Conservation (phyloP, 2,329 filamentous ascomycete genomes). For the Hypoxylon sp. region DNA sequence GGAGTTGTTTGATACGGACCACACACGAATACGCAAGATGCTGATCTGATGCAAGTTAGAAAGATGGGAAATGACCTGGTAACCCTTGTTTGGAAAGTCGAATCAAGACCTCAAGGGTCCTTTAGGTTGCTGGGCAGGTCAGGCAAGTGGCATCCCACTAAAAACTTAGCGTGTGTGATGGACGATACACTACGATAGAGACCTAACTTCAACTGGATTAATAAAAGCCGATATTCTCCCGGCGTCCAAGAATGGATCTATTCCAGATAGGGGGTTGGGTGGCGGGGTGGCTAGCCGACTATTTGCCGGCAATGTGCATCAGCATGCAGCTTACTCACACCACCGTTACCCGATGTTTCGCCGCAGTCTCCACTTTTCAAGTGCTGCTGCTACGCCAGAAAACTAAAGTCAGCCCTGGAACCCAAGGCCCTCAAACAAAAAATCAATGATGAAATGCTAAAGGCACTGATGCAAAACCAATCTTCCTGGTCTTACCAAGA, state of each 20-base stretch:
- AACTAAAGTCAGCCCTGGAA: not conserved
- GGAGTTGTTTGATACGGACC: not conserved
- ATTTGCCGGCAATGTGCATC: not conserved
- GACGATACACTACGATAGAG: not conserved
- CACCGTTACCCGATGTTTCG: slow-evolving; percentile 25
- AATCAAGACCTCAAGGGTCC: slow-evolving; percentile 1
- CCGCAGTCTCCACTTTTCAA: slow-evolving; percentile 15
- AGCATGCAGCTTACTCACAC: too few relatives aligned
- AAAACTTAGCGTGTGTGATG: not conserved
- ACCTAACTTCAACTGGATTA: not conserved
- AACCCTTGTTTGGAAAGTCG: not conserved
- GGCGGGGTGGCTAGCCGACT: not conserved
- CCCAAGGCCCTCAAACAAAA: slow-evolving; percentile 15
- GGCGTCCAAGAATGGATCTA: not conserved
- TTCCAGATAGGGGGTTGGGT: not conserved
- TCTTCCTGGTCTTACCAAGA: slow-evolving; percentile 35
- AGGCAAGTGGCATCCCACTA: not conserved
- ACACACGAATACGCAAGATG: slow-evolving; percentile 29
- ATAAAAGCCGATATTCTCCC: slow-evolving; percentile 27
- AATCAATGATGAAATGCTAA: slow-evolving; percentile 48
- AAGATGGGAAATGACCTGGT: slow-evolving; percentile 16
- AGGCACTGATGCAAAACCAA: slow-evolving; percentile 26
- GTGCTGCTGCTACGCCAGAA: slow-evolving; percentile 12
- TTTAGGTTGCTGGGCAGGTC: not conserved
- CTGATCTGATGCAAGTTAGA: slow-evolving; percentile 24